These are phyloP conservation scores for Trichophyton mentagrophytes DNA, from an alignment of 2,329 filamentous ascomycete species.

Conservation along the genomic window DNA sequence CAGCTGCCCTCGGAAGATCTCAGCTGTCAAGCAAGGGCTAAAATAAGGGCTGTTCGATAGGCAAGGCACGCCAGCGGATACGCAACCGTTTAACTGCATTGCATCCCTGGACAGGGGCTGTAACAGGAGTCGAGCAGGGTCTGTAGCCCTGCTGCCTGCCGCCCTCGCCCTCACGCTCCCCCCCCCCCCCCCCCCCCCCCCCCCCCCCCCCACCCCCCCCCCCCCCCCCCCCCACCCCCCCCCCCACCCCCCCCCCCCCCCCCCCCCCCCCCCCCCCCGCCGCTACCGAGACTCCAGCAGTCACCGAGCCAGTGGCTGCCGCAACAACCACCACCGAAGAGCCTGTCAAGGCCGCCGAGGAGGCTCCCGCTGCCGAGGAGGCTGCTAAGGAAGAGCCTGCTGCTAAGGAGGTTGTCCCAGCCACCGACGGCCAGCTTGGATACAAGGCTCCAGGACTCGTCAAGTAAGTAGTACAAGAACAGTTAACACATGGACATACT, in stretches of 20 bases:
- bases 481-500: neutral
- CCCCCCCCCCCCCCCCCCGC: neutral
- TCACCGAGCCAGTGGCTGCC: slow-evolving; percentile 27
- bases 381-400: slow-evolving; percentile 23
- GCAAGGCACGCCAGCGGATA: too few species aligned
- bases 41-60: too few species aligned
- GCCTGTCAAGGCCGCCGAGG: slow-evolving; percentile 21
- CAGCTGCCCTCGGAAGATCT: too few species aligned
- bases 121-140: neutral
- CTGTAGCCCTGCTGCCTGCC: neutral
- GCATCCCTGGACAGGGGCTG: neutral
- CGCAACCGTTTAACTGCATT: too few species aligned
- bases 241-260: neutral
- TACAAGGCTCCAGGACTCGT: slow-evolving; percentile 83
- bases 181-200: neutral
- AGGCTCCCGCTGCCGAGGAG: slow-evolving; percentile 21
- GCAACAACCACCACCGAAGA: slow-evolving; percentile 11
- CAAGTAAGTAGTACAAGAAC: slow-evolving; percentile 49
- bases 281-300: slow-evolving; percentile 22
- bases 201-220: neutral
- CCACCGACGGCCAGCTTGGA: slow-evolving; percentile 72
- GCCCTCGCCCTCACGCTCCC: neutral
- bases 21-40: too few species aligned
- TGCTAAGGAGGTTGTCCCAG: slow-evolving; percentile 42
- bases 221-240: neutral